These are phyloP conservation scores for Mangifera indica DNA, from an alignment of 345 rosid species.

Conservation along the genomic window DNA sequence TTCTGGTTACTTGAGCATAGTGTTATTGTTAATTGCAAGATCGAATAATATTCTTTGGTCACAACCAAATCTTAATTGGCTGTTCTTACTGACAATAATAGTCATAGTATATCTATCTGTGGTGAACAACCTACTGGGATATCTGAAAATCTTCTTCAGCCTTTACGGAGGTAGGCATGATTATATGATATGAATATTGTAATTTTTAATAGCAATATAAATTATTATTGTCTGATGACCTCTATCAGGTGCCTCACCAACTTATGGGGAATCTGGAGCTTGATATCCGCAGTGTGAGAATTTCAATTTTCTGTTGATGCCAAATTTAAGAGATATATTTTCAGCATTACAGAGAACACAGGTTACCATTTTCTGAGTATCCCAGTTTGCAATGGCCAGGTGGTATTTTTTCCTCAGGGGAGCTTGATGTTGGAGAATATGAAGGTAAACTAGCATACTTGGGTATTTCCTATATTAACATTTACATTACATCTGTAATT, in stretches of 20 bases:
- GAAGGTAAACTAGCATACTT: background rate
- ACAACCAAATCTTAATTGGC: background rate
- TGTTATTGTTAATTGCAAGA: background rate
- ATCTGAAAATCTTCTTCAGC: background rate
- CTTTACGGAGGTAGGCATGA: background rate
- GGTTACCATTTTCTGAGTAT: background rate
- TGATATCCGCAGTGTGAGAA: background rate
- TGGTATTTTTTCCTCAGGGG: background rate
- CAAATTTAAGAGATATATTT: background rate
- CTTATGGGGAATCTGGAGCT: background rate
- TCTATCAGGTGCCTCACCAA: background rate
- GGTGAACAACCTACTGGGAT: background rate
- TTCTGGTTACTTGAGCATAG: background rate
- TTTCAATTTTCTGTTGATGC: slow-evolving; percentile 11
- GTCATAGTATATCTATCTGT: background rate
- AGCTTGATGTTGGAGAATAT: background rate
- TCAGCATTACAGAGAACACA: background rate
- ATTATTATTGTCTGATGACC: background rate
- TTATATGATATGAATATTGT: background rate
- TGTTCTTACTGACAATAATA: background rate
- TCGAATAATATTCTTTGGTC: background rate
- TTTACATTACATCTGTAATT: background rate
- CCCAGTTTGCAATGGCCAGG: background rate
- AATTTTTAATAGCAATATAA: background rate
- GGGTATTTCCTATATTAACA: background rate